Percentiles rank a stretch among this genome's conserved stretches.
These are phyloP conservation scores for Sugiyamaella qingdaonensis DNA, from an alignment of 805 yeast species.

Conservation along the genomic window DNA sequence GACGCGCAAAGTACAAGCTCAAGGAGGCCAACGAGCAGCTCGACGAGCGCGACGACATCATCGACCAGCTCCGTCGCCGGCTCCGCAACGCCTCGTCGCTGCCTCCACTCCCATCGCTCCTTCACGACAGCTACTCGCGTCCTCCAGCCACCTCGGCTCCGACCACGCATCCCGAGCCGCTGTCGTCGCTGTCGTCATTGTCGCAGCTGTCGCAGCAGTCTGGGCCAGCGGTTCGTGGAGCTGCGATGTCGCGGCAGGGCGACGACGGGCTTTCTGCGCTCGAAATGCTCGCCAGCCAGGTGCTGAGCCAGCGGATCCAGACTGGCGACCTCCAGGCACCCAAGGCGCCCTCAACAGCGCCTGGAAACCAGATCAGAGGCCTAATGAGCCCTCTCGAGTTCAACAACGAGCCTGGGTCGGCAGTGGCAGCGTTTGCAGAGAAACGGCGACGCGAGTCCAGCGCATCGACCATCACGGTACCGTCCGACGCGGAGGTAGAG, in stretches of 20 bases:
- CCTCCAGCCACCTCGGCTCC: conserved; percentile 10
- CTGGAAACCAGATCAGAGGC: conserved; percentile 12
- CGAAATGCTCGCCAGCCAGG: conserved; percentile 54
- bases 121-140: neutral
- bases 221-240: neutral
- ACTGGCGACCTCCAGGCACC: conserved; percentile 2
- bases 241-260: neutral
- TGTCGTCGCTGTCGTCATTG: neutral
- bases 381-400: conserved; percentile 25
- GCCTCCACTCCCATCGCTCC: conserved; percentile 8
- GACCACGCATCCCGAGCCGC: neutral
- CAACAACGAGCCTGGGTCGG: conserved; percentile 1
- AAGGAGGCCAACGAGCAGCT: conserved; percentile 43
- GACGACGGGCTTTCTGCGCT: conserved; percentile 44
- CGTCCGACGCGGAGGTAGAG: conserved; percentile 29
- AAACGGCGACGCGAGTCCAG: conserved; percentile 33
- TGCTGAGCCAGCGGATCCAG: conserved; percentile 32
- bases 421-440: conserved; percentile 13
- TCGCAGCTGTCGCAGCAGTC: no score
- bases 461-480: conserved; percentile 34
- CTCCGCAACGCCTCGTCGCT: conserved; percentile 17
- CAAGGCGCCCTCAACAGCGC: neutral
- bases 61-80: conserved; percentile 37
- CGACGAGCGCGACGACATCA: conserved; percentile 43
- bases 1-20: conserved; percentile 41